Evolutionary conservation across 2,329 filamentous ascomycete genomes (phyloP).

Genomic region (Geosmithia putterillii): DNA sequence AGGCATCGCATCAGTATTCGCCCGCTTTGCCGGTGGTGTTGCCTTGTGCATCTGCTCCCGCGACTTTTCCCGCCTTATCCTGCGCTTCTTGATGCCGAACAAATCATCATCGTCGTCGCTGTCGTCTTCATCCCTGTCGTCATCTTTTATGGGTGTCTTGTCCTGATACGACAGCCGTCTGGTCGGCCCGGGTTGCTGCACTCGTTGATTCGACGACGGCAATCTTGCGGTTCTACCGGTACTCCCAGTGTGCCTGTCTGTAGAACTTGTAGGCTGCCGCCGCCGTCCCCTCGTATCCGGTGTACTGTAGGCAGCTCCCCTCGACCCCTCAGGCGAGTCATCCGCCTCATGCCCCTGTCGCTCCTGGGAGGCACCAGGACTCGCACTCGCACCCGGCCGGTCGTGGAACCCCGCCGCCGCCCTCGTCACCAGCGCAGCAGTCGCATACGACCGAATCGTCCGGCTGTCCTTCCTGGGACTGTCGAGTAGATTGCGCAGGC

Average conservation of each 20-base stretch:
- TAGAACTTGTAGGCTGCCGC: too few species aligned
- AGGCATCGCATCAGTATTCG: constrained; percentile 23
- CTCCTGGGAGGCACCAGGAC: too few species aligned
- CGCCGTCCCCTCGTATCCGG: too few species aligned
- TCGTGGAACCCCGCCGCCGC: constrained; percentile 5
- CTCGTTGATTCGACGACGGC: too few species aligned
- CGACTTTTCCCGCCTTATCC: constrained; percentile 15
- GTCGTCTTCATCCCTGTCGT: constrained; percentile 7
- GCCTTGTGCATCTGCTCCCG: constrained; percentile 13
- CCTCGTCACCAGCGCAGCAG: constrained; percentile 1
- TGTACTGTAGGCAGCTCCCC: too few species aligned
- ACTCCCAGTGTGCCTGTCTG: too few species aligned
- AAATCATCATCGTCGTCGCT: constrained; percentile 17
- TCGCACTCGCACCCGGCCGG: too few species aligned
- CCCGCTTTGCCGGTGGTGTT: constrained; percentile 7
- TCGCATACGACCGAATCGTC: constrained; percentile 8
- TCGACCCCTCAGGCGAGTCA: too few species aligned
- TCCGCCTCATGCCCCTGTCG: too few species aligned
- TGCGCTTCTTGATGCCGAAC: constrained; percentile 20
- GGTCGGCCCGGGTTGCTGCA: too few species aligned
- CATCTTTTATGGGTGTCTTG: not conserved
- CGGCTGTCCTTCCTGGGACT: constrained; percentile 18
- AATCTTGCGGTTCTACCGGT: too few species aligned
- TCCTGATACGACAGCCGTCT: too few species aligned
- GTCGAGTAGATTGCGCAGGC: constrained; percentile 30